Evolutionary conservation across 768 basidiomycete genomes (phyloP), one percentile per base, ranked within the genome.

Genomic region (Multifurca ochricompacta): DNA sequence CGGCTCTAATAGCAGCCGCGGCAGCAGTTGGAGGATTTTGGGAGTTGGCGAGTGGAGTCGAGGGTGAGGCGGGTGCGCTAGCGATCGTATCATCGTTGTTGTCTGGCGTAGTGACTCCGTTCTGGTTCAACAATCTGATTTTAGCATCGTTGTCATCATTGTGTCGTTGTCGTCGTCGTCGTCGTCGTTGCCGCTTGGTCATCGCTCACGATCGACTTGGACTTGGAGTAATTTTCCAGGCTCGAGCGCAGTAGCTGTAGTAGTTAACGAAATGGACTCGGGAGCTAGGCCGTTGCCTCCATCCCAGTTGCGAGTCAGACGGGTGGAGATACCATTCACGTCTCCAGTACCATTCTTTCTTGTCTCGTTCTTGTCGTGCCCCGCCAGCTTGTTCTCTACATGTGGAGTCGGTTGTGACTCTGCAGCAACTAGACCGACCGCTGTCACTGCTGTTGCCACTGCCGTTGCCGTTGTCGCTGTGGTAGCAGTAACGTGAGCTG

Each of bases 41-140:
- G 37, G 23, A 40, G 49, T 32, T 47, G 11, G 50, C 32, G 21
- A 34, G 36, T 34, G 55, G 55, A 39, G 55, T 56, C 35, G 45
- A 30, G 45, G 55, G 55, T 7, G 45, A 30, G 21, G 19, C n/a
- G n/a, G 43, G 21, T 13, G 35, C 37, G 48, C n/a, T 19, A 31
- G 27, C 34, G n/a, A n/a, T n/a, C 19, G 30, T 30, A 40, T 25
- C 39, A 30, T 42, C 48, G n/a, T 35, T 16, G 31, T 25, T 25
- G 13, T 23, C 27, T 16, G 10, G 44, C 4, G 43, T 32, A n/a
- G n/a, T n/a, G n/a, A n/a, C n/a, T n/a, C n/a, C n/a, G n/a, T n/a
- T n/a, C n/a, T n/a, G n/a, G n/a, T n/a, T n/a, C n/a, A n/a, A n/a
- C n/a, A n/a, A n/a, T n/a, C n/a, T n/a, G n/a, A n/a, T n/a, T n/a